A percentile compares a stretch with the other conserved stretches of the same genome.
Conservation (phyloP, 176 grass and related monocot species). For the Chrysopogon serrulatus region DNA sequence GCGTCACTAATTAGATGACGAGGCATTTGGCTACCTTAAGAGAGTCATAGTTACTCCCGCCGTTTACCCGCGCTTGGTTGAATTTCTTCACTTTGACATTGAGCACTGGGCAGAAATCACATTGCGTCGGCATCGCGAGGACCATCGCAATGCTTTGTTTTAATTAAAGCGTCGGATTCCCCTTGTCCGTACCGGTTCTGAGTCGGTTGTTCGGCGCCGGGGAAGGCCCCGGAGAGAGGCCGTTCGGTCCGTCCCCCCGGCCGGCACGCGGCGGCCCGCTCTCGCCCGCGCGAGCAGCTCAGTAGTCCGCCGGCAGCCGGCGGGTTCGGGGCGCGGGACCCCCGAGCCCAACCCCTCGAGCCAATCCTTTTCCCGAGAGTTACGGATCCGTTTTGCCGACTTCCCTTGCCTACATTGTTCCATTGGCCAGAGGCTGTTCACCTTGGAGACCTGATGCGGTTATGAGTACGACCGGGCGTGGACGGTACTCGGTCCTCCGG, state of each 20-base stretch:
- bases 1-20: conserved; percentile 65
- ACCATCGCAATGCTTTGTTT: conserved; percentile 77
- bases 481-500: conserved; percentile 59
- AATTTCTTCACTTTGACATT: conserved; percentile 93
- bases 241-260: too few relatives aligned
- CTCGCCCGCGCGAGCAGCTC: too few relatives aligned
- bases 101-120: conserved; percentile 82
- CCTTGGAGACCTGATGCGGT: conserved; percentile 80
- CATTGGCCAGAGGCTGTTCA: conserved; percentile 41
- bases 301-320: too few relatives aligned
- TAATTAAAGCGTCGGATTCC: conserved; percentile 76
- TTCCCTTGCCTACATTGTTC: conserved; percentile 83
- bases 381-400: conserved; percentile 81
- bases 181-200: conserved; percentile 72
- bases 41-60: conserved; percentile 50
- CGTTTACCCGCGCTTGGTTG: conserved; percentile 73
- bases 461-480: conserved; percentile 49
- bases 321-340: too few relatives aligned
- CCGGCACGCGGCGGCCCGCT: too few relatives aligned
- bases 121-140: conserved; percentile 63
- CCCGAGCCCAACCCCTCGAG: too few relatives aligned
- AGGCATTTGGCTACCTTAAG: conserved; percentile 58
- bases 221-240: too few relatives aligned
- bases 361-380: too few relatives aligned
- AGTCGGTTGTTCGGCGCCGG: too few relatives aligned